Evolutionary conservation across 306 rosid genomes (phyloP), one percentile per base, ranked within the genome.

Genomic region (Cucumis hystrix): DNA sequence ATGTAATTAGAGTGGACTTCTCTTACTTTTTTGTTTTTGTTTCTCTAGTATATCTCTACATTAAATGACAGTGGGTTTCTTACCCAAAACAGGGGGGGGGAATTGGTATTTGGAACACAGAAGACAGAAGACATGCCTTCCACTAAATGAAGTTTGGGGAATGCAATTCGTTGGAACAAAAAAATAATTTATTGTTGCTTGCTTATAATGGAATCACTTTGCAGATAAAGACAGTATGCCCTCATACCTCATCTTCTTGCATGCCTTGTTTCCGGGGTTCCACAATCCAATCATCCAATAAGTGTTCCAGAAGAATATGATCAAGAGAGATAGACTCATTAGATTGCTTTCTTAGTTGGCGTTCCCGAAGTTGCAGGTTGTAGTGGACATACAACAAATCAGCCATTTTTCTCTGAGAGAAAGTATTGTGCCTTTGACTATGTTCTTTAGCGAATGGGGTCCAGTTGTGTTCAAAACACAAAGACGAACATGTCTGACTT

Each of bases 401-500:
- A n/a, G 86, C 87, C 82, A 88, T 71, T 85, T 88, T 90, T 86
- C 91, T 89, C 85, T 85, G 97, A 6, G 95, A 88, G 52, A 90
- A 51, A 70, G 87, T 86, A 83, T 89, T 90, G 78, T 78, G 78
- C 82, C 88, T 83, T 85, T 74, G 88, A 78, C 82, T 82, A 83
- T 85, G 74, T 79, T 89, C 77, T 74, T 90, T 96, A 82, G 92
- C 93, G 49, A 79, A 88, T 76, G 87, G 77, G 76, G 92, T 92
- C 96, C 96, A 90, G 71, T 88, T 85, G 74, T 92, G 98, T 75
- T 92, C 97, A 79, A 91, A 90, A 51, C 85, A 90, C 77, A 83
- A 80, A 64, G 96, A 84, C 4, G 95, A 90, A 87, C 98, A 92
- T 28, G 98, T 90, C 88, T 94, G 98, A 87, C 97, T 94, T 79